phyloP scores from a whole-genome alignment of 1,284 basidiomycete genomes.

The Boletellus sp. region DNA sequence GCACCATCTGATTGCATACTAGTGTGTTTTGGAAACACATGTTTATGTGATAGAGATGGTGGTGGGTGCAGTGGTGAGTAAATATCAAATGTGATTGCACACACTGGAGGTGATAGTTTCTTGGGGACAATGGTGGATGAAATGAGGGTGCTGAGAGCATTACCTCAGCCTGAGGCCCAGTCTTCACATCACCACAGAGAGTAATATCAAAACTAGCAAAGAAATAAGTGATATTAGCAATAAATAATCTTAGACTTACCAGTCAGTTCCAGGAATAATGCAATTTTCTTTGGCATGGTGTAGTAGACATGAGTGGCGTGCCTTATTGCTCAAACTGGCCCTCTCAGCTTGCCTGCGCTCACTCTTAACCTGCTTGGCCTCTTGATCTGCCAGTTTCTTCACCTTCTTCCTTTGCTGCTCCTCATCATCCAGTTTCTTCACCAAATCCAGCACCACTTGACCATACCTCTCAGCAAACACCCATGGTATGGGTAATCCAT shows the following conservation, averaged over 20 bases:
- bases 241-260: background rate
- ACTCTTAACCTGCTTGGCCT: background rate
- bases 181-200: no score
- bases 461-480: background rate
- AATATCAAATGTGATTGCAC: no score
- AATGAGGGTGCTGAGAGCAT: no score
- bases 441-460: background rate
- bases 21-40: no score
- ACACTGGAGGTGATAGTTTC: no score
- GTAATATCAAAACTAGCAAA: background rate
- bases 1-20: background rate
- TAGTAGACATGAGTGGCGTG: background rate
- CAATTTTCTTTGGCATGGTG: background rate
- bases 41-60: no score
- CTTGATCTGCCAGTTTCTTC: no score
- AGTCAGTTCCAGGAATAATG: background rate
- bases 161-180: no score
- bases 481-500: background rate
- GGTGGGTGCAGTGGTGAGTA: no score
- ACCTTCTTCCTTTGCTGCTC: background rate
- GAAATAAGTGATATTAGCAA: no score
- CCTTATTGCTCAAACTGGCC: background rate
- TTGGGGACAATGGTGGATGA: no score
- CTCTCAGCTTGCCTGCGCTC: background rate
- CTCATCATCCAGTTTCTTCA: background rate